These are phyloP conservation scores for Solanum tacnaense DNA, from an alignment of 257 asterid genomes.

Conservation along the genomic window DNA sequence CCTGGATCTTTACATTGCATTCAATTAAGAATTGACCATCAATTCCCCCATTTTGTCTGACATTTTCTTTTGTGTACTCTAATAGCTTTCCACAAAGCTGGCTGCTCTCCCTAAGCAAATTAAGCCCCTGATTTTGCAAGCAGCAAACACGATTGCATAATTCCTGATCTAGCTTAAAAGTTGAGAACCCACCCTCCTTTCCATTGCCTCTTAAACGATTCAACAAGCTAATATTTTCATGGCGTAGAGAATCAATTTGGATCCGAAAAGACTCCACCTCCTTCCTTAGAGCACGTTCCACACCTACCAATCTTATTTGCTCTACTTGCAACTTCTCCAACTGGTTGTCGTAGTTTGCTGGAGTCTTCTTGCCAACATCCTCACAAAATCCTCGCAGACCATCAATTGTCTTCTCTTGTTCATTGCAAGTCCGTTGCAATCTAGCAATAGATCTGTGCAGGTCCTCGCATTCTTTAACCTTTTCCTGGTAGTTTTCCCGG, in stretches of 20 bases:
- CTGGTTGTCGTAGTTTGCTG: slow-evolving; percentile 42
- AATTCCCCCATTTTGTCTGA: slow-evolving; percentile 20
- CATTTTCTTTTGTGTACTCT: slow-evolving; percentile 41
- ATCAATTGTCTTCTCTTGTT: slow-evolving; percentile 86
- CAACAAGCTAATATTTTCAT: slow-evolving; percentile 73
- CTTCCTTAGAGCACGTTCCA: slow-evolving; percentile 84
- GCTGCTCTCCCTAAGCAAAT: slow-evolving; percentile 55
- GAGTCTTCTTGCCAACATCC: slow-evolving; percentile 55
- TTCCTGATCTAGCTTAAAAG: slow-evolving; percentile 75
- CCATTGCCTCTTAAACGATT: slow-evolving; percentile 58
- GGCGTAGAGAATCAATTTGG: slow-evolving; percentile 75
- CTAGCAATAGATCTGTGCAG: slow-evolving; percentile 68
- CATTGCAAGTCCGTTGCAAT: slow-evolving; percentile 72
- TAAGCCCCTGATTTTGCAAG: slow-evolving; percentile 71
- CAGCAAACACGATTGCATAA: slow-evolving; percentile 55
- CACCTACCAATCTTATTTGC: slow-evolving; percentile 74
- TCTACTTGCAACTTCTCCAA: slow-evolving; percentile 57
- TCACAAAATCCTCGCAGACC: slow-evolving; percentile 71
- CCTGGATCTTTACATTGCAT: slow-evolving; percentile 84
- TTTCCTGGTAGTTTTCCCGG: slow-evolving; percentile 60
- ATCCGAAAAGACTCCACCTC: slow-evolving; percentile 67
- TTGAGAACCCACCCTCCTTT: slow-evolving; percentile 57
- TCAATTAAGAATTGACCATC: slow-evolving; percentile 59
- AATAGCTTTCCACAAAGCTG: slow-evolving; percentile 65
- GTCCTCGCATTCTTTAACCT: slow-evolving; percentile 73